These are phyloP conservation scores for Myriosclerotinia curreyana DNA, from an alignment of 2,329 filamentous ascomycete species.

Conservation along the genomic window DNA sequence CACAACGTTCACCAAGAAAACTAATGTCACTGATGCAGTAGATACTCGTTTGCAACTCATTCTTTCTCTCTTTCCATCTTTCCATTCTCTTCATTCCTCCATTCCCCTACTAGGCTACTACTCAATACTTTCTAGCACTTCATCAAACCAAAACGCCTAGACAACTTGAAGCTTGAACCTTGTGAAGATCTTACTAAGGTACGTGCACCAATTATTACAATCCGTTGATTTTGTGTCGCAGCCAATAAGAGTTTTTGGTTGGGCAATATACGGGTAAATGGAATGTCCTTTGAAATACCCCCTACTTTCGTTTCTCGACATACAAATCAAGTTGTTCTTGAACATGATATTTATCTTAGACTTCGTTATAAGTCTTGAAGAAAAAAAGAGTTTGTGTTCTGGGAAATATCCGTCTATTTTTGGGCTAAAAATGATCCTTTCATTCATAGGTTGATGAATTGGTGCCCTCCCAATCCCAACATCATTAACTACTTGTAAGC, in stretches of 20 bases:
- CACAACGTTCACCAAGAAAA: neutral
- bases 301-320: neutral
- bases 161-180: neutral
- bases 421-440: neutral
- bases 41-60: neutral
- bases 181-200: conserved; percentile 18
- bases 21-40: too few relatives aligned
- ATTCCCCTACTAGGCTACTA: too few relatives aligned
- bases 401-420: neutral
- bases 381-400: neutral
- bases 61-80: neutral
- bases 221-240: conserved; percentile 11
- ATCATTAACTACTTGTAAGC: conserved; percentile 8
- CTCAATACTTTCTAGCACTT: neutral
- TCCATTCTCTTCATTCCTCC: neutral
- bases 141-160: neutral
- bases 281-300: neutral
- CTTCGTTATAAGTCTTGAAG: neutral
- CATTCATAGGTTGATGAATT: neutral
- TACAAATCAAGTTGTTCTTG: neutral
- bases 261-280: conserved; percentile 1
- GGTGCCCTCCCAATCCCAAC: neutral
- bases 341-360: neutral
- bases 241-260: conserved; percentile 5
- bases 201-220: neutral